Percentiles rank a stretch among this genome's conserved stretches.
Evolutionary conservation across 148 eudicot species (phyloP).

Genomic region (Cornus controversa): DNA sequence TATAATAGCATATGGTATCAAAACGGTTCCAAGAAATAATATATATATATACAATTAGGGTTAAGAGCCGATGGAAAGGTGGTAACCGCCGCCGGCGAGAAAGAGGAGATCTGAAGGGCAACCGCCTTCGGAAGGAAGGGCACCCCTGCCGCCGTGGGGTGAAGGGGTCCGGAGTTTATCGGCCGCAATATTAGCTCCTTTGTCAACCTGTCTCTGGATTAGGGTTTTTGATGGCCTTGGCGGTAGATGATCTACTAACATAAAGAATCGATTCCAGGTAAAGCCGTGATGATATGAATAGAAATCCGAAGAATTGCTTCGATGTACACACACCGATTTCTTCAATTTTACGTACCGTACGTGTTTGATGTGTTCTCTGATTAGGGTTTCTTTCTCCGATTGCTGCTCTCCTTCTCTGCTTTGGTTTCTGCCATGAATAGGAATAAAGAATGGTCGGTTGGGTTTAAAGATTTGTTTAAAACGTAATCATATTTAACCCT

Average conservation of each 20-base stretch:
- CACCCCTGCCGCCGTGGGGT: constrained; percentile 94
- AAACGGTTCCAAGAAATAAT: background rate
- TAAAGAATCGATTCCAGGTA: constrained; percentile 7
- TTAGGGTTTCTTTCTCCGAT: no score
- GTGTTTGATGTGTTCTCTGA: no score
- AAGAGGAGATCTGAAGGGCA: constrained; percentile 88
- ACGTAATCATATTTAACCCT: no score
- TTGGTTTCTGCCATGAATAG: no score
- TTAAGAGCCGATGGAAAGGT: background rate
- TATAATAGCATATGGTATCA: background rate
- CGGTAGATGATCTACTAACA: constrained; percentile 7
- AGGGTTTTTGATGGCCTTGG: constrained; percentile 3
- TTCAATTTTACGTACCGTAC: no score
- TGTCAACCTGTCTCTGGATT: constrained; percentile 9
- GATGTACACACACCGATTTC: no score
- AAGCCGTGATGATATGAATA: constrained; percentile 35
- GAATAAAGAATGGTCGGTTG: no score
- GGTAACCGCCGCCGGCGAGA: constrained; percentile 60
- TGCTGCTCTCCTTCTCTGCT: no score
- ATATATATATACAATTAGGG: background rate
- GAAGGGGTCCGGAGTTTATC: constrained; percentile 45
- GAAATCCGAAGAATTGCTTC: no score
- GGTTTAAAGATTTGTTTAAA: no score
- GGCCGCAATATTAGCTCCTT: background rate
- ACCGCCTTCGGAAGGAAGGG: constrained; percentile 84